phyloP scores from a whole-genome alignment of 805 yeast genomes.

The Zygosaccharomyces siamensis region DNA sequence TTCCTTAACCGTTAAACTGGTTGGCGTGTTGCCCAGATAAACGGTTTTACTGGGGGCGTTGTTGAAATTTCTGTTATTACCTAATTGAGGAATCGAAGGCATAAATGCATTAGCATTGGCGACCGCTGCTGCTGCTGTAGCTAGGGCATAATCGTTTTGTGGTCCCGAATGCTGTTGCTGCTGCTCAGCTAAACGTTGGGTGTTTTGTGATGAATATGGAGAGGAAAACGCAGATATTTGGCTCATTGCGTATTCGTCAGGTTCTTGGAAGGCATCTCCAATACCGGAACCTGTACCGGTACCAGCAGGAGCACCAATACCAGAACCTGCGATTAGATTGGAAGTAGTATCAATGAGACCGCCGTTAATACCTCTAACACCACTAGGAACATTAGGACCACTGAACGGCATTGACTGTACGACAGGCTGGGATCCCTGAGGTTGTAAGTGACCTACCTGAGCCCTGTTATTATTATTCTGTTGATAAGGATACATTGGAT shows the following conservation, averaged over 20 bases:
- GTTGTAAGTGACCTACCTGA: background rate
- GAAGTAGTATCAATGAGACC: background rate
- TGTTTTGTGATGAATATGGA: conserved; percentile 9
- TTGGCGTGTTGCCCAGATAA: conserved; percentile 82
- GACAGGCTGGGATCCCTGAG: background rate
- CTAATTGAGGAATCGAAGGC: conserved; percentile 18
- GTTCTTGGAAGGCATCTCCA: background rate
- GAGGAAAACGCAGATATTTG: conserved; percentile 17
- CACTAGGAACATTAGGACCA: background rate
- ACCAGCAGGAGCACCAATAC: background rate
- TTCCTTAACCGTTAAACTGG: conserved; percentile 74
- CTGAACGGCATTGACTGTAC: background rate
- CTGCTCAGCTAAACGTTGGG: background rate
- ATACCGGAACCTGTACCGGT: background rate
- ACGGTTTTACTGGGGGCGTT: conserved; percentile 78
- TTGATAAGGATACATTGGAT: background rate
- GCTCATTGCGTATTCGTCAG: conserved; percentile 12
- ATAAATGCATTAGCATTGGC: conserved; percentile 24
- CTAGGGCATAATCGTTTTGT: conserved; percentile 6
- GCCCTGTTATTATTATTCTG: background rate
- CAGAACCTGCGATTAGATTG: background rate
- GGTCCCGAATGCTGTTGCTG: conserved; percentile 3
- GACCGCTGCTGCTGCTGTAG: conserved; percentile 24
- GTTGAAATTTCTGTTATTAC: conserved; percentile 32
- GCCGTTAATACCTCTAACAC: background rate